A percentile compares a stretch with the other conserved stretches of the same genome.
Conservation (phyloP, 257 asterid species). For the Fraxinus americana region DNA sequence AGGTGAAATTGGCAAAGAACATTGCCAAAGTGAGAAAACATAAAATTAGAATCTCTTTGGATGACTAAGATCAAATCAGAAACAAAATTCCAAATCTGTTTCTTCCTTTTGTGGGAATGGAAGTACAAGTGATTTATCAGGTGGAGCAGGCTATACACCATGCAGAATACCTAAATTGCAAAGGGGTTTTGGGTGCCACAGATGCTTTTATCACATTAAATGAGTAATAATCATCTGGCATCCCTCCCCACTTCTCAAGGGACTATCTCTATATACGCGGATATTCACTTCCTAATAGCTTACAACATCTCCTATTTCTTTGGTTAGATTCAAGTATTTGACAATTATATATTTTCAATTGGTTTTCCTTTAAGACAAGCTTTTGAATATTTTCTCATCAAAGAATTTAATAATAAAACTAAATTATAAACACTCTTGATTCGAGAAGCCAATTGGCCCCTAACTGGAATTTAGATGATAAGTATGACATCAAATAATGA, state of each 20-base stretch:
- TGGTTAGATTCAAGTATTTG: neutral
- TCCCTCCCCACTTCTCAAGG: neutral
- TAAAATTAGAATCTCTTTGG: neutral
- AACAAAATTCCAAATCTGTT: neutral
- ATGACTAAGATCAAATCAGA: neutral
- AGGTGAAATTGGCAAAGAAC: neutral
- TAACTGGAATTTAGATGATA: neutral
- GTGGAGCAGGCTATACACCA: too few species aligned
- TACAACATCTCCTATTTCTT: neutral
- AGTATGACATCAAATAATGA: neutral
- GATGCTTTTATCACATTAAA: neutral
- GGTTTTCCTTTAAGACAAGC: neutral
- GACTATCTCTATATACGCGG: neutral
- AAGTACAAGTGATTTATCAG: too few species aligned
- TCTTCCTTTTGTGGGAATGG: neutral
- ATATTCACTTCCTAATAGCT: neutral
- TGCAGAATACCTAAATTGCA: too few species aligned
- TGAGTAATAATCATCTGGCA: too few species aligned
- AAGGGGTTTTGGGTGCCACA: too few species aligned
- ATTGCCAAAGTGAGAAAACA: neutral
- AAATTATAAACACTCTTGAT: too few species aligned
- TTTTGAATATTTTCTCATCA: neutral
- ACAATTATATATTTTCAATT: neutral
- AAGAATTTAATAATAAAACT: neutral
- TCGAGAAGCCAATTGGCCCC: neutral